These are phyloP conservation scores for Paramarasmius palmivorus DNA, from an alignment of 1,284 basidiomycete species.

Conservation along the genomic window DNA sequence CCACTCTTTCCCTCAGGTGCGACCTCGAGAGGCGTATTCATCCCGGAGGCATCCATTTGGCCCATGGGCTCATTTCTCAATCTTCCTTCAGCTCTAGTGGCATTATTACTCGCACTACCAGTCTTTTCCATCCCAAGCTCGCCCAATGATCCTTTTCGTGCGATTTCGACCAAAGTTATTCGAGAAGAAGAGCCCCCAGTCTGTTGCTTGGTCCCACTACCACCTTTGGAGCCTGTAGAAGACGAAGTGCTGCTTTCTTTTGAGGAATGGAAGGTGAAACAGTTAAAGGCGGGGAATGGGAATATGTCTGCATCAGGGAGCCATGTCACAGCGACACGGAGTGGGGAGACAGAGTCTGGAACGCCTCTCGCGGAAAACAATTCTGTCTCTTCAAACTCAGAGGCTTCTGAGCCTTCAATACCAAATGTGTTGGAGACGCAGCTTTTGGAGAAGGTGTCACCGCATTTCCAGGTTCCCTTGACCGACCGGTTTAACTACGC, in stretches of 20 bases:
- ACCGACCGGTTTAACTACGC: conserved; percentile 93
- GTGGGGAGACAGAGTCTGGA: conserved; percentile 16
- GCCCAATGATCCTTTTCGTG: conserved; percentile 59
- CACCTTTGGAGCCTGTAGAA: conserved; percentile 51
- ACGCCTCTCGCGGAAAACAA: not conserved
- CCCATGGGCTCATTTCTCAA: not conserved
- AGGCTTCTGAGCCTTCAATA: conserved; percentile 14
- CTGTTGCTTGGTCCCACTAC: conserved; percentile 64
- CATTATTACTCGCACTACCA: conserved; percentile 41
- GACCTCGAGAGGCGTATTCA: not conserved
- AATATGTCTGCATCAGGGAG: conserved; percentile 20
- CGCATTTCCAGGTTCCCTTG: conserved; percentile 67
- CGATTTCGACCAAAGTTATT: conserved; percentile 46
- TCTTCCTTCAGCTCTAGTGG: conserved; percentile 33
- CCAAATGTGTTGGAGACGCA: conserved; percentile 16
- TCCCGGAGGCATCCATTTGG: not conserved
- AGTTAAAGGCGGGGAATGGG: conserved; percentile 31
- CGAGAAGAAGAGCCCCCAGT: conserved; percentile 56
- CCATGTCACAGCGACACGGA: conserved; percentile 12
- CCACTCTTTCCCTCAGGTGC: not conserved
- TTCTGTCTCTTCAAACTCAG: conserved; percentile 9
- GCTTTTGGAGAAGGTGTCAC: conserved; percentile 33
- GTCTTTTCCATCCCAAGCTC: conserved; percentile 40
- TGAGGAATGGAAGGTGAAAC: conserved; percentile 87
- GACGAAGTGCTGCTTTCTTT: conserved; percentile 77